A percentile compares a stretch with the other conserved stretches of the same genome.
Conservation (phyloP, 2,329 filamentous ascomycete species). For the Cryphonectria radicalis region DNA sequence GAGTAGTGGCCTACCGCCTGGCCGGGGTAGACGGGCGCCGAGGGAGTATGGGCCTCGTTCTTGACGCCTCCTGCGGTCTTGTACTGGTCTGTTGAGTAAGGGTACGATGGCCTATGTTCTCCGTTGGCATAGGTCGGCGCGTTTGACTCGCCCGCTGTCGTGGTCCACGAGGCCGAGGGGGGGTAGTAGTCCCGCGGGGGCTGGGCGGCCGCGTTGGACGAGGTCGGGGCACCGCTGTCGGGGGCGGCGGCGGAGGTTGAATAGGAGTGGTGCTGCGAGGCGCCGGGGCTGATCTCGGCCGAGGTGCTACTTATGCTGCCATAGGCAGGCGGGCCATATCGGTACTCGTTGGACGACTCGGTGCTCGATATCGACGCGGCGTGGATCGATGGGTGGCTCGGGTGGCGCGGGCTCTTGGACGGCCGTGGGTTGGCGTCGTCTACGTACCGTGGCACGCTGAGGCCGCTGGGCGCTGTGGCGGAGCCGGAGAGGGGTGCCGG, state of each 20-base stretch:
- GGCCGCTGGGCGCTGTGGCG: constrained; percentile 48
- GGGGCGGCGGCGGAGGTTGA: constrained; percentile 25
- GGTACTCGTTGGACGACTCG: constrained; percentile 58
- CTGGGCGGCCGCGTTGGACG: constrained; percentile 34
- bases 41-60: constrained; percentile 42
- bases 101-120: constrained; percentile 45
- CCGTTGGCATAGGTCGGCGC: constrained; percentile 50
- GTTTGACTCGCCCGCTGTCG: constrained; percentile 50
- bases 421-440: constrained; percentile 56
- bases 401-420: constrained; percentile 60
- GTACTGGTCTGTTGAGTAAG: constrained; percentile 56
- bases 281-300: constrained; percentile 43
- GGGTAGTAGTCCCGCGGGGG: constrained; percentile 59
- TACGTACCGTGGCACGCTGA: constrained; percentile 61
- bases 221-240: constrained; percentile 24
- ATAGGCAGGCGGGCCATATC: constrained; percentile 55
- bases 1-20: constrained; percentile 58
- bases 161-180: constrained; percentile 55
- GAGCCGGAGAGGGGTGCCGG: constrained; percentile 54
- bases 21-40: constrained; percentile 46
- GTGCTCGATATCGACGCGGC: constrained; percentile 53
- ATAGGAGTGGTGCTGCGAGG: constrained; percentile 35
- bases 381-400: constrained; percentile 58
- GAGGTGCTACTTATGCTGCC: constrained; percentile 40
- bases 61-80: constrained; percentile 45